A percentile compares a stretch with the other conserved stretches of the same genome.
phyloP scores from a whole-genome alignment of 1,284 basidiomycete genomes.

The Inonotus hispidus region DNA sequence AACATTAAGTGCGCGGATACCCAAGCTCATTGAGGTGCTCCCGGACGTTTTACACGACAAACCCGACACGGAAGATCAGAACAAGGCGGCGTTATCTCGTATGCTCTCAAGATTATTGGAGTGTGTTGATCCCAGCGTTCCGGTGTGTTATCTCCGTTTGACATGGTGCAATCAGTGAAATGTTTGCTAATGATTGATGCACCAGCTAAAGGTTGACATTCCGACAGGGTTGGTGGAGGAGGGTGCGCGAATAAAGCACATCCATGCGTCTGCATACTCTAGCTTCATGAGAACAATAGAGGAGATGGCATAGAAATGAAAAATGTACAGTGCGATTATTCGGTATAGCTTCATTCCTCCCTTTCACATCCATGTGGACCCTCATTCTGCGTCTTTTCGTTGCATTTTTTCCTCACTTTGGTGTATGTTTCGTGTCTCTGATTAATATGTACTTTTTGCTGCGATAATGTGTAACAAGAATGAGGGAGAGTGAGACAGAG shows the following conservation, averaged over 20 bases:
- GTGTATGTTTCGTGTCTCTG: neutral
- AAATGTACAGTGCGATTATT: neutral
- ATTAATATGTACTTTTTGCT: neutral
- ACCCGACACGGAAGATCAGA: slow-evolving; percentile 50
- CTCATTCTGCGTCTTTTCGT: neutral
- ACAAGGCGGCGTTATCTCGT: slow-evolving; percentile 58
- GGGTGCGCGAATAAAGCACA: slow-evolving; percentile 44
- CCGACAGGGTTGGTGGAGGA: slow-evolving; percentile 42
- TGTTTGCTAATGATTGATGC: slow-evolving; percentile 10
- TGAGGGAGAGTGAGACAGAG: neutral
- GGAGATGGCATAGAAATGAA: slow-evolving; percentile 10
- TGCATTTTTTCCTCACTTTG: neutral
- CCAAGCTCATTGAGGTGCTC: slow-evolving; percentile 63
- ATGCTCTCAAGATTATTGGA: slow-evolving; percentile 64
- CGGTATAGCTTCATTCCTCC: neutral
- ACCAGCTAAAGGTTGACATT: slow-evolving; percentile 35
- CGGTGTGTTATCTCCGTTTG: slow-evolving; percentile 11
- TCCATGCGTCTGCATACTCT: slow-evolving; percentile 39
- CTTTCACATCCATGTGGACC: neutral
- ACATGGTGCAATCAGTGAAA: neutral
- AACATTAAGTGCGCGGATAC: slow-evolving; percentile 52
- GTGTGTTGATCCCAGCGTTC: slow-evolving; percentile 39
- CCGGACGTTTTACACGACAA: slow-evolving; percentile 62
- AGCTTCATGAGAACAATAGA: slow-evolving; percentile 18
- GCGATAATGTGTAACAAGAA: neutral